These are phyloP conservation scores for Schizophyllum amplum DNA, from an alignment of 1,284 basidiomycete species.

Conservation along the genomic window DNA sequence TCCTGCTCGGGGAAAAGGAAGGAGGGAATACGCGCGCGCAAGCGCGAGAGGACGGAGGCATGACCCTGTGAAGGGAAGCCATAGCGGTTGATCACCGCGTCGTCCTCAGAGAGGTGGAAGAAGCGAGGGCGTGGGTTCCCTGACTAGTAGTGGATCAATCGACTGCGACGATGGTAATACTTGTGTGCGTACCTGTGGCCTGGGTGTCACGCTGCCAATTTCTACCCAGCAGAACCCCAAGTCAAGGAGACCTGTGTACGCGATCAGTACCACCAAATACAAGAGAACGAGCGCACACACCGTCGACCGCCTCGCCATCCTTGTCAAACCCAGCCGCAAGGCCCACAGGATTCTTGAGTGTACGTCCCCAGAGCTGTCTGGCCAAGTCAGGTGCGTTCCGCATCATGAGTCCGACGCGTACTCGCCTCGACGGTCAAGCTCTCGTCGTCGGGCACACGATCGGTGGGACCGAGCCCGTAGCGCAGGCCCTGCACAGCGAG, in stretches of 20 bases:
- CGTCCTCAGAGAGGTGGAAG: slow-evolving; percentile 81
- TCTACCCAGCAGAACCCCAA: slow-evolving; percentile 98
- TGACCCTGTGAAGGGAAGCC: slow-evolving; percentile 97
- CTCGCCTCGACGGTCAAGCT: slow-evolving; percentile 66
- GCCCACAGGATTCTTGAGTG: slow-evolving; percentile 81
- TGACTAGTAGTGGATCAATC: slow-evolving; percentile 37
- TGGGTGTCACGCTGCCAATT: slow-evolving; percentile 92
- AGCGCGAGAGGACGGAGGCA: slow-evolving; percentile 66
- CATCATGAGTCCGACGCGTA: not conserved
- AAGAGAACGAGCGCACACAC: slow-evolving; percentile 27
- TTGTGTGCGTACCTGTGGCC: slow-evolving; percentile 65
- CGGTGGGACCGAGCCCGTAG: slow-evolving; percentile 72
- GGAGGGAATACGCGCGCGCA: slow-evolving; percentile 64
- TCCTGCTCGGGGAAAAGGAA: slow-evolving; percentile 33
- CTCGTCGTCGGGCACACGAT: slow-evolving; percentile 66
- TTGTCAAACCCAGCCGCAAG: slow-evolving; percentile 98
- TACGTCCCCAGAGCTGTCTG: slow-evolving; percentile 75
- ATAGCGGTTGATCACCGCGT: slow-evolving; percentile 91
- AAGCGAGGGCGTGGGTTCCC: slow-evolving; percentile 92
- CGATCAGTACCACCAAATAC: not conserved
- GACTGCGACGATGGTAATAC: slow-evolving; percentile 2
- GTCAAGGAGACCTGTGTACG: slow-evolving; percentile 66
- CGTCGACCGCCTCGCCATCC: slow-evolving; percentile 93
- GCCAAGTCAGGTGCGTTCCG: not conserved
- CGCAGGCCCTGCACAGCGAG: slow-evolving; percentile 75